phyloP scores from a whole-genome alignment of 352 stramenopile genomes.

The Globisporangium cystogenes region DNA sequence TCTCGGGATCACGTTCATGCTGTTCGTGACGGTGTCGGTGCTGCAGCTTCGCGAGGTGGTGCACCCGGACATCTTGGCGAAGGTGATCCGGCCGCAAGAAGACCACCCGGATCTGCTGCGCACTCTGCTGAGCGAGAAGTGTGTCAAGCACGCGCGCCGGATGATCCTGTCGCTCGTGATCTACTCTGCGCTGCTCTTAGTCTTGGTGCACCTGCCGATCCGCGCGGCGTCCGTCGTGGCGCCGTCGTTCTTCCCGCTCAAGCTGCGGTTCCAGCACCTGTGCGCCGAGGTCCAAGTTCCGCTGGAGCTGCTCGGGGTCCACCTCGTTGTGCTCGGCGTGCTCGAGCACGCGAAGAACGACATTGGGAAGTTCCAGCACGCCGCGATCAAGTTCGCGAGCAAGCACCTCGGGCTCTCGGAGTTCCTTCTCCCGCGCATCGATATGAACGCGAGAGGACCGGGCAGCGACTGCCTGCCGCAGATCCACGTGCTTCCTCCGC shows the following conservation, averaged over 20 bases:
- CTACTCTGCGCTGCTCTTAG: slow-evolving; percentile 83
- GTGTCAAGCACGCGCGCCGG: slow-evolving; percentile 89
- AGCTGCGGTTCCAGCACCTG: slow-evolving; percentile 90
- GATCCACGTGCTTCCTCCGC: slow-evolving; percentile 49
- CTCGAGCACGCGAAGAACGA: slow-evolving; percentile 90
- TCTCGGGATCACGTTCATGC: slow-evolving; percentile 97
- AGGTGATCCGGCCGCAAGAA: slow-evolving; percentile 92
- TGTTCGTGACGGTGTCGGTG: slow-evolving; percentile 95
- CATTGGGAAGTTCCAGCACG: slow-evolving; percentile 72
- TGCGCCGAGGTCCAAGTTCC: slow-evolving; percentile 94
- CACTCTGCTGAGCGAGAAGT: slow-evolving; percentile 92
- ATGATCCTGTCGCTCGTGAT: slow-evolving; percentile 92
- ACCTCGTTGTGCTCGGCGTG: slow-evolving; percentile 93
- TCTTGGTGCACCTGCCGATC: slow-evolving; percentile 88
- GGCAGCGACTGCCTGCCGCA: slow-evolving; percentile 21
- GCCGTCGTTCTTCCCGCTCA: slow-evolving; percentile 61
- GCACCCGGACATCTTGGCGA: slow-evolving; percentile 90
- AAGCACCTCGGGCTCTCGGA: slow-evolving; percentile 60
- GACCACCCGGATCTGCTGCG: slow-evolving; percentile 95
- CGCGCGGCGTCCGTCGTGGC: slow-evolving; percentile 45
- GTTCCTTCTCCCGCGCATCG: slow-evolving; percentile 57
- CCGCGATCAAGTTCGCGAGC: slow-evolving; percentile 52
- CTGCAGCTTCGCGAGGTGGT: slow-evolving; percentile 93
- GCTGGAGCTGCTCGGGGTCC: slow-evolving; percentile 93
- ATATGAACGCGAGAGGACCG: slow-evolving; percentile 14